These are phyloP conservation scores for Pachysandra terminalis DNA, from an alignment of 164 flowering plant genomes.

Conservation along the genomic window DNA sequence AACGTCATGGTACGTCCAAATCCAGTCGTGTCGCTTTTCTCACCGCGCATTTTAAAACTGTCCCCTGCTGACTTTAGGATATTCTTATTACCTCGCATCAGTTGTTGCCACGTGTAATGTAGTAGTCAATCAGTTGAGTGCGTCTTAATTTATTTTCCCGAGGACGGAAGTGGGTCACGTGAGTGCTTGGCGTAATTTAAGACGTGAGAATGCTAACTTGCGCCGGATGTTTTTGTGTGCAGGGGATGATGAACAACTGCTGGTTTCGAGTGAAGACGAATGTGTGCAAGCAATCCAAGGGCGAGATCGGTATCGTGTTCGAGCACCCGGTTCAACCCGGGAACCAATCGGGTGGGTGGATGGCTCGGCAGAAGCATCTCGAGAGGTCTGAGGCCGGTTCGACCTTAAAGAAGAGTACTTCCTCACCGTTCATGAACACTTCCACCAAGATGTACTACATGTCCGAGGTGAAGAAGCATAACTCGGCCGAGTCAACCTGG, in stretches of 20 bases:
- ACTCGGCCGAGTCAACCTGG: constrained; percentile 80
- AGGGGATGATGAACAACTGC: constrained; percentile 99
- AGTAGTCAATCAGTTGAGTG: no score
- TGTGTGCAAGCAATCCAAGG: constrained; percentile 67
- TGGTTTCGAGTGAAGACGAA: constrained; percentile 87
- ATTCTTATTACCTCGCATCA: no score
- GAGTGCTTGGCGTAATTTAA: no score
- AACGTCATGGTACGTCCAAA: constrained; percentile 75
- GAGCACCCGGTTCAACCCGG: constrained; percentile 91
- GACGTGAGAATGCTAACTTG: background rate
- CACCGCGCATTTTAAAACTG: no score
- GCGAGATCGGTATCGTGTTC: constrained; percentile 84
- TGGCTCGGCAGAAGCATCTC: constrained; percentile 62
- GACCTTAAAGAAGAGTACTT: constrained; percentile 59
- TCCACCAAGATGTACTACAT: constrained; percentile 45
- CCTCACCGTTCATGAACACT: constrained; percentile 85
- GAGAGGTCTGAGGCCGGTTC: constrained; percentile 40
- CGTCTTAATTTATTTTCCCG: no score
- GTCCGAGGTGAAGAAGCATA: constrained; percentile 76
- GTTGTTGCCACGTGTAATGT: no score
- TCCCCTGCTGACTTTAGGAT: no score
- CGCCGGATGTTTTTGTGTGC: constrained; percentile 10
- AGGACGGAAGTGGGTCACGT: no score
- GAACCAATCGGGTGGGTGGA: constrained; percentile 95
- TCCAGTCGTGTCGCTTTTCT: no score